Evolutionary conservation across 2,329 filamentous ascomycete species (phyloP), one percentile per base, ranked within the genome.

Genomic region (Colletotrichum sp.): DNA sequence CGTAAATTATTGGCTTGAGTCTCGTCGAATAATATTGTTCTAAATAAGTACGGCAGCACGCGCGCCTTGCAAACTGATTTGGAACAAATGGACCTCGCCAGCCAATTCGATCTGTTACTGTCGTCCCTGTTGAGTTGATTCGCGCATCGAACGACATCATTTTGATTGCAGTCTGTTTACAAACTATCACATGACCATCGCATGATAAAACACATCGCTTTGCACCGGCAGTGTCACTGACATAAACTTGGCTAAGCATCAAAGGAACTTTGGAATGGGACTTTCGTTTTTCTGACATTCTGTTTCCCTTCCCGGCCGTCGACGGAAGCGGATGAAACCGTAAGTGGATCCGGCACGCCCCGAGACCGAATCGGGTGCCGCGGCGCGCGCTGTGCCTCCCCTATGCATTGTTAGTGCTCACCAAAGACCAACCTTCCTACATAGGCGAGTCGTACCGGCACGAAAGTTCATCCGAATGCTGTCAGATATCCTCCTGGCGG

Each of bases 41-140:
- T 47, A 21, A 51, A 0, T 51, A 21, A 1, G 13, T 3, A 51
- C 12, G 11, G 13, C 12, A 13, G 43, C 0, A 21, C 0, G 1
- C 43, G 11, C 11, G n/a, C n/a, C 7, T 2, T 51, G 12, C 12
- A 51, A 21, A 51, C n/a, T 21, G 12, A 21, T 4, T 51, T 6
- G n/a, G 1, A 13, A 3, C 43, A 13, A 13, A 21, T 21, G n/a
- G 11, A 13, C 11, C 2, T 21, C 6, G 12, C 12, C 7, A 12
- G 11, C 3, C n/a, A 1, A 4, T 21, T 51, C 6, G n/a, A 51
- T 51, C 18, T 21, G n/a, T 21, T 21, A 16, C 43, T 51, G n/a
- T 51, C n/a, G 6, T 51, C 43, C 11, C n/a, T 21, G n/a, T 51
- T 51, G 18, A 47, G 38, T 47, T 47, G 12, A 47, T 9, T 47